Percentiles rank a stretch among this genome's conserved stretches.
phyloP scores from a whole-genome alignment of 306 rosid species.

The Elaeagnus macrophylla region DNA sequence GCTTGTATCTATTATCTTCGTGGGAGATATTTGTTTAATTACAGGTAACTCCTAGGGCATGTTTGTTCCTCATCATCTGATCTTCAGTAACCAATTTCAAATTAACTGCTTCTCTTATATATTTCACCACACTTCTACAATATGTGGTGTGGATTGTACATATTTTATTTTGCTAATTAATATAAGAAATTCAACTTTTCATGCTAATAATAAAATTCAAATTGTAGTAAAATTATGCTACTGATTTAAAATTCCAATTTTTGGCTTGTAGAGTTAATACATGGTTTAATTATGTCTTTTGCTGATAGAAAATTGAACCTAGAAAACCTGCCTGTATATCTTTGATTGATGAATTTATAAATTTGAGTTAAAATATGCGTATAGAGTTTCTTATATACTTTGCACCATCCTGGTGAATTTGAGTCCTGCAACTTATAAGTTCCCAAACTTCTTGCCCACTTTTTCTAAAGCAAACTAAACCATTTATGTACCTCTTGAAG shows the following conservation, averaged over 20 bases:
- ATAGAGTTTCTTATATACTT: background rate
- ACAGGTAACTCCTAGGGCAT: conserved; percentile 35
- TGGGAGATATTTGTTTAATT: conserved; percentile 18
- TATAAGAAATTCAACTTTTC: background rate
- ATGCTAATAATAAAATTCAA: background rate
- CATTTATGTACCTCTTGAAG: too few relatives aligned
- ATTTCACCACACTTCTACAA: conserved; percentile 7
- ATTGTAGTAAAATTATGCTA: background rate
- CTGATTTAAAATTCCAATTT: background rate
- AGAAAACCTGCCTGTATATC: background rate
- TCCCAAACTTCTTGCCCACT: too few relatives aligned
- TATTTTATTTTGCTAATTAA: background rate
- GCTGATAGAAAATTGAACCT: background rate
- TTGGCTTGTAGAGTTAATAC: background rate
- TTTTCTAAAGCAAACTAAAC: too few relatives aligned
- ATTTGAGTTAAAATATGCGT: background rate
- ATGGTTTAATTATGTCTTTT: background rate
- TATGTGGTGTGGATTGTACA: conserved; percentile 4
- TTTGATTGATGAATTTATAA: background rate
- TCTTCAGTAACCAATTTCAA: conserved; percentile 6
- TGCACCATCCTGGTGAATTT: background rate
- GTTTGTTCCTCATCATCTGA: conserved; percentile 3
- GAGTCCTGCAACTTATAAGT: too few relatives aligned
- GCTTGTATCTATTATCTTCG: conserved; percentile 23
- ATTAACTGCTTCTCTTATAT: conserved; percentile 5